These are phyloP conservation scores for Aschersonia sp. DNA, from an alignment of 2,329 filamentous ascomycete species.

Conservation along the genomic window DNA sequence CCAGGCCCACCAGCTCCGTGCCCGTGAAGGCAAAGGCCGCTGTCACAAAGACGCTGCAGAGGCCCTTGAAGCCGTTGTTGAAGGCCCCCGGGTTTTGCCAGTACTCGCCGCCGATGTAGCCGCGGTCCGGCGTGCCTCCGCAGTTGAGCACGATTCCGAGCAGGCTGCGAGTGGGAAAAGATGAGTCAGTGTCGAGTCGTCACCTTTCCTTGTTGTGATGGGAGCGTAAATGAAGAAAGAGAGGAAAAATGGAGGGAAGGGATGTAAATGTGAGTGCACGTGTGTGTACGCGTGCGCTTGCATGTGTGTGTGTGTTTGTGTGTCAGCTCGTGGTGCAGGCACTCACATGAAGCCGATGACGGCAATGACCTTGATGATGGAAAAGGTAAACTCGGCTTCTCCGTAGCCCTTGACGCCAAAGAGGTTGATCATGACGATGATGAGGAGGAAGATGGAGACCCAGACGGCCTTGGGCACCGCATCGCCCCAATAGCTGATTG, in stretches of 20 bases:
- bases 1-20: constrained; percentile 60
- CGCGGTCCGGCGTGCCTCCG: constrained; percentile 56
- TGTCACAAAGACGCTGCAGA: constrained; percentile 57
- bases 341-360: constrained; percentile 77
- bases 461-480: constrained; percentile 55
- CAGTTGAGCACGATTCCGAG: constrained; percentile 77
- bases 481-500: constrained; percentile 65
- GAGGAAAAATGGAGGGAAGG: neutral
- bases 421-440: constrained; percentile 71
- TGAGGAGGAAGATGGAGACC: constrained; percentile 64
- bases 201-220: neutral
- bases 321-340: neutral
- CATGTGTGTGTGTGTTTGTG: neutral
- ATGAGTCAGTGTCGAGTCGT: neutral
- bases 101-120: constrained; percentile 67
- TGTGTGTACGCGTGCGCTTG: too few species aligned
- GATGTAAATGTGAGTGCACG: too few species aligned
- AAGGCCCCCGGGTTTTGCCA: constrained; percentile 76
- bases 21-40: constrained; percentile 64
- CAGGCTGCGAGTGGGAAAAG: constrained; percentile 34
- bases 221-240: neutral
- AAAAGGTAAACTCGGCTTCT: constrained; percentile 80
- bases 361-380: constrained; percentile 71
- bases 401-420: constrained; percentile 83
- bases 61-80: constrained; percentile 69